Conservation (phyloP, 805 yeast species). For the Candida golubevii region DNA sequence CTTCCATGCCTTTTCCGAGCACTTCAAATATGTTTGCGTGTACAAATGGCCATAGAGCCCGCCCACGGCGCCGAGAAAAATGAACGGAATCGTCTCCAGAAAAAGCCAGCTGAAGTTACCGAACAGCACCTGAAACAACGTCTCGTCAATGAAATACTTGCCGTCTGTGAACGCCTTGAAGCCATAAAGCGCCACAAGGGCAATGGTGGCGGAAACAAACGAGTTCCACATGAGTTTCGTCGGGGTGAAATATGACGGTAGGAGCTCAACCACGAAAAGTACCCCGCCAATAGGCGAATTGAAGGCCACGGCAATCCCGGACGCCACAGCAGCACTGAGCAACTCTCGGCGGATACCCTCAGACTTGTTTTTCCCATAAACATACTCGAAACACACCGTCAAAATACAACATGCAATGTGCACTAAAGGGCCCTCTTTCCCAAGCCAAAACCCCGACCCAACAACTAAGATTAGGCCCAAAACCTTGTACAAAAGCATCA, state of each 20-base stretch:
- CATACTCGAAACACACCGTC: conserved; percentile 26
- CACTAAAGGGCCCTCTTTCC: conserved; percentile 84
- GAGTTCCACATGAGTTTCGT: conserved; percentile 76
- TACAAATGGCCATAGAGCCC: conserved; percentile 61
- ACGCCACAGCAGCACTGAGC: conserved; percentile 70
- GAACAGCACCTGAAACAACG: conserved; percentile 56
- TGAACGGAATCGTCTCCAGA: conserved; percentile 67
- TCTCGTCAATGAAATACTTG: conserved; percentile 40
- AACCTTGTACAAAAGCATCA: conserved; percentile 52
- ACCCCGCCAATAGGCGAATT: conserved; percentile 89
- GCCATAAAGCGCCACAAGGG: conserved; percentile 54
- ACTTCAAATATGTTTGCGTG: conserved; percentile 42
- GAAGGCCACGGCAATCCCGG: conserved; percentile 82
- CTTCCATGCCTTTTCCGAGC: conserved; percentile 31
- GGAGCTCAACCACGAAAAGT: conserved; percentile 66
- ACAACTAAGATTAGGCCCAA: conserved; percentile 60
- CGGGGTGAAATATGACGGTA: conserved; percentile 59
- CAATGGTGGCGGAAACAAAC: conserved; percentile 72
- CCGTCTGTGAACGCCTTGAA: conserved; percentile 39
- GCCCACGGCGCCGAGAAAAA: conserved; percentile 65
- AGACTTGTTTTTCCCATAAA: conserved; percentile 30
- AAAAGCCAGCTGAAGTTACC: conserved; percentile 70
- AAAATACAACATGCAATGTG: conserved; percentile 65
- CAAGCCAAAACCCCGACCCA: conserved; percentile 77
- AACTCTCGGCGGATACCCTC: conserved; percentile 66